phyloP scores from a whole-genome alignment of 345 rosid species.

The Populus nigra region DNA sequence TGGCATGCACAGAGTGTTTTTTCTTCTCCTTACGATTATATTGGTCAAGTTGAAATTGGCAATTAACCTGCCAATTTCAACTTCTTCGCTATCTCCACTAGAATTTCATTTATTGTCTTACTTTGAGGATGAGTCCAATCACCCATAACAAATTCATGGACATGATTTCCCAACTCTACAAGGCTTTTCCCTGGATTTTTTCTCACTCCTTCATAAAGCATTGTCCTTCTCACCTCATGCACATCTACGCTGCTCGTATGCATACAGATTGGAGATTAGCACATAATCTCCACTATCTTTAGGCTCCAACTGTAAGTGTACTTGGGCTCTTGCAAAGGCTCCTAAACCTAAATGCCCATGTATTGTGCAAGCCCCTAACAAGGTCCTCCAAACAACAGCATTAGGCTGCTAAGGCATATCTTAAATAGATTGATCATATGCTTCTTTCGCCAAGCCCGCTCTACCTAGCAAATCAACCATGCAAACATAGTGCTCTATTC shows the following conservation, averaged over 20 bases:
- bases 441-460: conserved; percentile 69
- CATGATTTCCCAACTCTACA: conserved; percentile 67
- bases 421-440: conserved; percentile 42
- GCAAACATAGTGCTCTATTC: conserved; percentile 81
- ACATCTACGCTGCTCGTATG: conserved; percentile 66
- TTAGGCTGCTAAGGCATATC: conserved; percentile 66
- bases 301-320: conserved; percentile 55
- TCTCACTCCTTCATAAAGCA: conserved; percentile 56
- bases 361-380: conserved; percentile 66
- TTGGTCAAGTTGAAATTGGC: conserved; percentile 20
- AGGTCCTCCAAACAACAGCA: conserved; percentile 76
- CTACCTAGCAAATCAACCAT: conserved; percentile 86
- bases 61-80: conserved; percentile 60
- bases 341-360: conserved; percentile 61
- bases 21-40: too few relatives aligned
- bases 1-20: too few relatives aligned
- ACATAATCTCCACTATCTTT: conserved; percentile 77
- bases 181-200: conserved; percentile 71
- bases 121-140: conserved; percentile 63
- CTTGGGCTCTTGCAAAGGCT: conserved; percentile 50
- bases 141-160: conserved; percentile 66
- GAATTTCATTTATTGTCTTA: conserved; percentile 48
- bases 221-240: conserved; percentile 57
- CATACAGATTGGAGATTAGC: conserved; percentile 78
- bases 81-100: conserved; percentile 51